These are phyloP conservation scores for Mortierella sp. DNA, from an alignment of 371 early-diverging fungal species.

Conservation along the genomic window DNA sequence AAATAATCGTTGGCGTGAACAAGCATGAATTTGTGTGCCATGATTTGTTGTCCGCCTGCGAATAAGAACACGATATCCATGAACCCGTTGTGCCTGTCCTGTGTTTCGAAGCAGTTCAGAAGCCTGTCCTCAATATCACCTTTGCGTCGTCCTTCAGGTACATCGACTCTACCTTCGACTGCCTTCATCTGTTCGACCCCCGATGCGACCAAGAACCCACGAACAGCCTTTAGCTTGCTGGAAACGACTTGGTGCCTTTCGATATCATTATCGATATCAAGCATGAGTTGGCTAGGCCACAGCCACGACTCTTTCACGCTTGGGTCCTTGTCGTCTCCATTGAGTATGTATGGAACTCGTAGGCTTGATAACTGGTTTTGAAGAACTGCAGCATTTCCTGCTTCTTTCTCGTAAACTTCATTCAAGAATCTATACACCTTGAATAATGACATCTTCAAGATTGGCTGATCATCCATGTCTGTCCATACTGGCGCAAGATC, in stretches of 20 bases:
- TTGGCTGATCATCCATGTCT: conserved; percentile 1
- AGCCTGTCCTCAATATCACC: conserved; percentile 16
- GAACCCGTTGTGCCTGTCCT: conserved; percentile 30
- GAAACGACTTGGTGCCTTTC: conserved; percentile 7
- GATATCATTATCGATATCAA: conserved; percentile 26
- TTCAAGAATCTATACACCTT: conserved; percentile 12
- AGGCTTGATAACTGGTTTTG: neutral
- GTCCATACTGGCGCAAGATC: conserved; percentile 16
- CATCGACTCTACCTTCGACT: conserved; percentile 17
- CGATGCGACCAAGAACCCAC: conserved; percentile 22
- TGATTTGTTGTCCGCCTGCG: conserved; percentile 2
- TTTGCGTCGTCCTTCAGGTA: conserved; percentile 4
- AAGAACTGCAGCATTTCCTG: too few species aligned
- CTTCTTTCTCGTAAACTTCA: neutral
- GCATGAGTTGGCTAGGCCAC: conserved; percentile 26
- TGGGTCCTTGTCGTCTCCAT: conserved; percentile 15
- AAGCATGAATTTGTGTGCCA: conserved; percentile 38
- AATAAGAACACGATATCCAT: conserved; percentile 41
- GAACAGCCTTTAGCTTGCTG: neutral
- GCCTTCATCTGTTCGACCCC: conserved; percentile 16
- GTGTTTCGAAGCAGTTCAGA: conserved; percentile 17
- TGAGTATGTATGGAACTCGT: conserved; percentile 21
- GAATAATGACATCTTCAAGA: conserved; percentile 5
- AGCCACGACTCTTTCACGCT: conserved; percentile 4
- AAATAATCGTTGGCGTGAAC: conserved; percentile 22